A percentile compares a stretch with the other conserved stretches of the same genome.
These are phyloP conservation scores for Cyclotella baltica DNA, from an alignment of 108 stramenopile species.

Conservation along the genomic window DNA sequence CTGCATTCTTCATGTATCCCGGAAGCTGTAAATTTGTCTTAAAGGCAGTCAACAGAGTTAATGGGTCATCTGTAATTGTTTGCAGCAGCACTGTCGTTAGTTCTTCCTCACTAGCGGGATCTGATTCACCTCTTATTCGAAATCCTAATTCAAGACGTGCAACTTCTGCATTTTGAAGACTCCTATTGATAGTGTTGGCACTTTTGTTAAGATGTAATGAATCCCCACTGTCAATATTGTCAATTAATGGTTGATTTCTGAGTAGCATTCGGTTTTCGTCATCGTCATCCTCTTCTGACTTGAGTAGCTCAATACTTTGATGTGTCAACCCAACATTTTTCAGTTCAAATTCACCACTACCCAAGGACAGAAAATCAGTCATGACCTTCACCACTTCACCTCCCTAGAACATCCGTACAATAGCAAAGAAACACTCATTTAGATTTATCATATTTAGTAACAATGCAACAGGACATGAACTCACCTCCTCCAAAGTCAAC, in stretches of 20 bases:
- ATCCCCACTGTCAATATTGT: too few relatives aligned
- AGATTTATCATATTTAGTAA: neutral
- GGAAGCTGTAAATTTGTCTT: slow-evolving; percentile 11
- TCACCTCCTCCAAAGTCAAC: slow-evolving; percentile 19
- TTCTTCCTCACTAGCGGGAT: slow-evolving; percentile 18
- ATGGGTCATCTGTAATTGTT: slow-evolving; percentile 10
- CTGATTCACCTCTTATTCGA: slow-evolving; percentile 20
- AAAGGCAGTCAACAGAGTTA: neutral
- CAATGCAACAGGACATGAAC: neutral
- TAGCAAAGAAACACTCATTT: neutral
- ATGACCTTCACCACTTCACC: slow-evolving; percentile 4
- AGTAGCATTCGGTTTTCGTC: too few relatives aligned
- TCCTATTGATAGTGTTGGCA: slow-evolving; percentile 5
- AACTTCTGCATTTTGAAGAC: slow-evolving; percentile 27
- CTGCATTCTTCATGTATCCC: slow-evolving; percentile 3
- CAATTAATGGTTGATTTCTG: too few relatives aligned
- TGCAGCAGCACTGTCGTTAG: slow-evolving; percentile 6
- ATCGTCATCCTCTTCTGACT: neutral
- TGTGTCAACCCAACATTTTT: slow-evolving; percentile 24
- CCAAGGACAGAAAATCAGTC: slow-evolving; percentile 1
- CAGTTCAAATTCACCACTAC: slow-evolving; percentile 5
- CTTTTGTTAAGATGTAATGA: neutral
- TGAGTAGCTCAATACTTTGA: slow-evolving; percentile 6
- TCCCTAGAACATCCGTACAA: neutral
- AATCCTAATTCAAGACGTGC: slow-evolving; percentile 26